Percentiles rank a stretch among this genome's conserved stretches.
phyloP scores from a whole-genome alignment of 164 flowering plant genomes.

The Vitis rotundifolia region DNA sequence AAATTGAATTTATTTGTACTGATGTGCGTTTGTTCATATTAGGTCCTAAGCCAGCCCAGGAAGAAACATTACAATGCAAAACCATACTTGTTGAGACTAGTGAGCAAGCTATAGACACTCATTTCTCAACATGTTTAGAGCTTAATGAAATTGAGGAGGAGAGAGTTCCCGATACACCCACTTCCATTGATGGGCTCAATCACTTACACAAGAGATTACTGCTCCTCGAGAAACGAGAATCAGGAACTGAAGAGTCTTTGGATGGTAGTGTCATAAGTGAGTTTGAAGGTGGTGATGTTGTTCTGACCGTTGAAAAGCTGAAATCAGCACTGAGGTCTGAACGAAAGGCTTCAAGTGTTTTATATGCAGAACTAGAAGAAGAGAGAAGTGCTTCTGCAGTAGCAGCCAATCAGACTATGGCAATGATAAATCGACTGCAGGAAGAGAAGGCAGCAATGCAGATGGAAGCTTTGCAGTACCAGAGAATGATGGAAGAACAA shows the following conservation, averaged over 20 bases:
- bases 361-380: conserved; percentile 86
- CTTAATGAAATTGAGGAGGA: conserved; percentile 60
- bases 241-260: conserved; percentile 52
- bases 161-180: conserved; percentile 58
- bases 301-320: conserved; percentile 49
- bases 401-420: conserved; percentile 93
- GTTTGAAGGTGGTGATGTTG: conserved; percentile 45
- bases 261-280: conserved; percentile 72
- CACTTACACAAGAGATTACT: conserved; percentile 44
- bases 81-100: conserved; percentile 18
- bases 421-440: conserved; percentile 92
- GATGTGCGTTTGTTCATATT: neutral
- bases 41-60: conserved; percentile 28
- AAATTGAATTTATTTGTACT: no score
- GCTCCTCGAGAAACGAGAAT: conserved; percentile 45
- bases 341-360: conserved; percentile 51
- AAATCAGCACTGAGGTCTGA: conserved; percentile 60
- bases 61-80: conserved; percentile 27
- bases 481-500: conserved; percentile 97
- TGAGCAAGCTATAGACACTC: conserved; percentile 20
- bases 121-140: conserved; percentile 27
- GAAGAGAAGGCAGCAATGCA: conserved; percentile 94
- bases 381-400: conserved; percentile 88
- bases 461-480: conserved; percentile 93
- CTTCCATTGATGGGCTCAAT: conserved; percentile 39